Evolutionary conservation across 345 rosid genomes (phyloP).

Genomic region (Euclidium syriacum): DNA sequence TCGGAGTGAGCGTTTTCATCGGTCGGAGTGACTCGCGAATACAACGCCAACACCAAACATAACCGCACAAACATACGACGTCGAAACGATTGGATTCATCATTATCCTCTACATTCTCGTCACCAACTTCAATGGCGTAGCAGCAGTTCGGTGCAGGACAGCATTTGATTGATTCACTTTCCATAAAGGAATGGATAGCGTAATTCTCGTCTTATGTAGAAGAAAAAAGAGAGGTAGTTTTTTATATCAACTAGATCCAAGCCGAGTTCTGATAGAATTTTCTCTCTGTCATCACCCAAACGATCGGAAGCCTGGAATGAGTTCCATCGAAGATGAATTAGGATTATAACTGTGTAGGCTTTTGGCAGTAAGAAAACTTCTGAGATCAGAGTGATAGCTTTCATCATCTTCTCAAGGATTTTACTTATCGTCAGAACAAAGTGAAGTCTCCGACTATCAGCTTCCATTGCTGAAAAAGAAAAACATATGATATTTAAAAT

Average conservation of each 20-base stretch:
- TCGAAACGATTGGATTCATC: not conserved
- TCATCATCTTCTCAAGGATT: not conserved
- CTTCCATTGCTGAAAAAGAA: constrained; percentile 7
- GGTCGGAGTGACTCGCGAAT: constrained; percentile 20
- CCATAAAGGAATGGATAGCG: not conserved
- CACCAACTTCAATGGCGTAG: not conserved
- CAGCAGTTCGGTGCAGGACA: constrained; percentile 11
- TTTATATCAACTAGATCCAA: constrained; percentile 7
- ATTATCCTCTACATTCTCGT: not conserved
- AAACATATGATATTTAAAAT: too few relatives aligned
- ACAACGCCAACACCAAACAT: constrained; percentile 17
- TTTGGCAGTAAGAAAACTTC: constrained; percentile 5
- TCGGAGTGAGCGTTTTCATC: constrained; percentile 14
- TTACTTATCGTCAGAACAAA: not conserved
- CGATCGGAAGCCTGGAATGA: not conserved
- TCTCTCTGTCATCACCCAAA: constrained; percentile 12
- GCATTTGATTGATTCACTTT: not conserved
- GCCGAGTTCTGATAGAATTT: not conserved
- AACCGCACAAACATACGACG: constrained; percentile 22
- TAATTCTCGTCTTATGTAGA: too few relatives aligned
- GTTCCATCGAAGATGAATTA: constrained; percentile 16
- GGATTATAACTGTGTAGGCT: not conserved
- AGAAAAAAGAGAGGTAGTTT: too few relatives aligned
- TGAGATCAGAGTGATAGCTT: not conserved
- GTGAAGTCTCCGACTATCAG: not conserved